Base-by-base conservation (phyloP, 2,329 filamentous ascomycete genomes). In the Neophaeococcomyces aloes region DNA sequence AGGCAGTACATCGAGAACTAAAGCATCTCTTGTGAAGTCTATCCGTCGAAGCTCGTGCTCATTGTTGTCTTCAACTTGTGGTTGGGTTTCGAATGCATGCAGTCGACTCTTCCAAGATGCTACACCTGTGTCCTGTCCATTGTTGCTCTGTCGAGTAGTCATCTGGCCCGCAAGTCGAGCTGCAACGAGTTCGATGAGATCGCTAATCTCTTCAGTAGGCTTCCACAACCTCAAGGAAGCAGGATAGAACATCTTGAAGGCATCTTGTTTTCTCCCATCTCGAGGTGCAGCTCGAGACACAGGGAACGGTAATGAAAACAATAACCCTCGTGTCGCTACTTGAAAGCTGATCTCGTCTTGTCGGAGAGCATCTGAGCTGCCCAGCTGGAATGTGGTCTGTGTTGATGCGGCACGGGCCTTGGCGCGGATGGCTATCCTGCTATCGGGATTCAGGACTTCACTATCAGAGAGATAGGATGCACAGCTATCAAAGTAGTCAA, bases 341-440 rank as follows among this genome's bases (percentile, higher is more conserved):
- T 98, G 86, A 52, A 95, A 96, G 18, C 83, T 81, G 59, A 98
- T 88, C 58, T 98, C 91, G 50, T 95, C 87, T 62, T 96, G 89
- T 5, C 88, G 80, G 7, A 96, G 66, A 11, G 81, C 72, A 48
- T 95, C 89, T 42, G 79, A 77, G 15, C 75, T 75, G 1, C 72
- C 70, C 60, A 81, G 70, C 60, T 67, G 50, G 59, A 65, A 64
- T 69, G 56, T 66, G 18, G 72, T 68, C 11, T 34, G 36, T 7
- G 38, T 48, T 7, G 49, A 49, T n/a, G 48, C 45, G 7, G 45
- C 36, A 21, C 47, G 29, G 11, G 45, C 39, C 15, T 44, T 46
- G 1, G 34, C 34, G 17, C 56, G 56, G 21, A 52, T 35, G 15
- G 52, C 49, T 40, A 55, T 56, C 29, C 58, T 56, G 35, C 78